These are phyloP conservation scores for Microcyclosporella mali DNA, from an alignment of 2,329 filamentous ascomycete species.

Conservation along the genomic window DNA sequence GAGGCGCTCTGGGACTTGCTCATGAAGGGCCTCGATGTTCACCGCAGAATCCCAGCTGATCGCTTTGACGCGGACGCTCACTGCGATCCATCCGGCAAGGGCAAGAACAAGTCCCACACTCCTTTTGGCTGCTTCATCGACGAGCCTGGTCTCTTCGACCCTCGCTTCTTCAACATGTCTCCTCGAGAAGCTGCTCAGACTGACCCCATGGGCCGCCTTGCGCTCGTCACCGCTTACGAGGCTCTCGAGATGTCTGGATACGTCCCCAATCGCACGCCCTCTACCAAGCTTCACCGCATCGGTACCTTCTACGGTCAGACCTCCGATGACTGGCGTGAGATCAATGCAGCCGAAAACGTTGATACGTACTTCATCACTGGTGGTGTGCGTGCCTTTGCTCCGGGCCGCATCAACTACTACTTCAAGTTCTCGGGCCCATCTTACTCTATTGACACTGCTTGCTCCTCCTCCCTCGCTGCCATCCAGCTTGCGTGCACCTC, in stretches of 20 bases:
- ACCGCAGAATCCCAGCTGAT: constrained; percentile 60
- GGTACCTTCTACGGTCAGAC: constrained; percentile 71
- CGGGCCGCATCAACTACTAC: constrained; percentile 66
- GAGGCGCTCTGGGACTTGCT: constrained; percentile 71
- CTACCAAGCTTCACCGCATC: constrained; percentile 58
- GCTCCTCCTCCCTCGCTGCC: constrained; percentile 66
- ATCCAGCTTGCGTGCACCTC: constrained; percentile 68
- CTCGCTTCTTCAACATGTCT: constrained; percentile 84
- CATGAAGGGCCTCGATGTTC: constrained; percentile 67
- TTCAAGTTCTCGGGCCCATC: constrained; percentile 71
- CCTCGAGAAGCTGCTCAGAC: constrained; percentile 73
- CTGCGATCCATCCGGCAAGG: constrained; percentile 64
- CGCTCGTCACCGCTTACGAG: constrained; percentile 71
- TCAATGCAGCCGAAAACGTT: constrained; percentile 65
- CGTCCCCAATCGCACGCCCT: constrained; percentile 64
- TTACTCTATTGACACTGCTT: constrained; percentile 70
- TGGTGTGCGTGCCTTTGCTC: constrained; percentile 55
- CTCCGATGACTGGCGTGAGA: constrained; percentile 70
- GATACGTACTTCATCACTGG: constrained; percentile 64
- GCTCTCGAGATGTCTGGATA: constrained; percentile 76
- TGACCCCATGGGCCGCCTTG: constrained; percentile 73
- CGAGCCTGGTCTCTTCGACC: constrained; percentile 70
- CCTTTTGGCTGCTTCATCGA: constrained; percentile 72
- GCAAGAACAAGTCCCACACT: constrained; percentile 69
- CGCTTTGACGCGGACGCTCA: constrained; percentile 69